Evolutionary conservation across 495 filamentous ascomycete species (phyloP).

Genomic region (Penicillium parvum): DNA sequence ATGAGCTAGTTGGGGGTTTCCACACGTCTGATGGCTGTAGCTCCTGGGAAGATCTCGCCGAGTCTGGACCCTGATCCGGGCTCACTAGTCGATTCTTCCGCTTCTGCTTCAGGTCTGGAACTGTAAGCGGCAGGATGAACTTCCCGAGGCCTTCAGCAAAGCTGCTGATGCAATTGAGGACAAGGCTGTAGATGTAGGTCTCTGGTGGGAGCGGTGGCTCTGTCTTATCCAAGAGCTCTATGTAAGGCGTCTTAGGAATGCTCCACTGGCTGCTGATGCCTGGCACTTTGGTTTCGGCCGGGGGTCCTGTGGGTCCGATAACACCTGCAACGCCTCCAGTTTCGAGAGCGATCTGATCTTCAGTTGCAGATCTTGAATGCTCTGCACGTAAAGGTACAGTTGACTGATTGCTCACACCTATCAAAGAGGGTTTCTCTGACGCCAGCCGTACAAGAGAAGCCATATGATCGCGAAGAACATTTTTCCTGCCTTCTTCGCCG

Average conservation of each 20-base stretch:
- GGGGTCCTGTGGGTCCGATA: constrained; percentile 69
- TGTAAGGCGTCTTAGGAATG: constrained; percentile 76
- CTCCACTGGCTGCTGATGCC: constrained; percentile 93
- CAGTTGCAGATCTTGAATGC: constrained; percentile 43
- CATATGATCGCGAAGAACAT: constrained; percentile 75
- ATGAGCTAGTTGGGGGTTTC: constrained; percentile 26
- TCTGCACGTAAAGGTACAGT: constrained; percentile 58
- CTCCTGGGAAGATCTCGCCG: constrained; percentile 36
- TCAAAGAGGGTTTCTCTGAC: constrained; percentile 81
- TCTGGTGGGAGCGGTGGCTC: constrained; percentile 81
- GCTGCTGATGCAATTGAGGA: constrained; percentile 78
- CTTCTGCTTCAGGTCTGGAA: constrained; percentile 54
- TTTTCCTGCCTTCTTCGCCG: constrained; percentile 62
- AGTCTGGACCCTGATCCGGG: constrained; percentile 36
- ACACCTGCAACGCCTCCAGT: constrained; percentile 83
- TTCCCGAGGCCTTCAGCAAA: constrained; percentile 90
- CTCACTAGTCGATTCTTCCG: constrained; percentile 45
- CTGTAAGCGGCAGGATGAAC: constrained; percentile 84
- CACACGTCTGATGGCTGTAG: constrained; percentile 32
- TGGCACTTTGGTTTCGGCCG: constrained; percentile 55
- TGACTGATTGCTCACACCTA: constrained; percentile 83
- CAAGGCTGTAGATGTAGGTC: constrained; percentile 88
- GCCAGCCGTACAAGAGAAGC: constrained; percentile 81
- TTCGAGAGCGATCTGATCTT: constrained; percentile 82
- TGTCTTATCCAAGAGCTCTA: constrained; percentile 90